Percentiles rank a stretch among this genome's conserved stretches.
Evolutionary conservation across 768 basidiomycete species (phyloP).

Genomic region (Lyophyllum atratum): DNA sequence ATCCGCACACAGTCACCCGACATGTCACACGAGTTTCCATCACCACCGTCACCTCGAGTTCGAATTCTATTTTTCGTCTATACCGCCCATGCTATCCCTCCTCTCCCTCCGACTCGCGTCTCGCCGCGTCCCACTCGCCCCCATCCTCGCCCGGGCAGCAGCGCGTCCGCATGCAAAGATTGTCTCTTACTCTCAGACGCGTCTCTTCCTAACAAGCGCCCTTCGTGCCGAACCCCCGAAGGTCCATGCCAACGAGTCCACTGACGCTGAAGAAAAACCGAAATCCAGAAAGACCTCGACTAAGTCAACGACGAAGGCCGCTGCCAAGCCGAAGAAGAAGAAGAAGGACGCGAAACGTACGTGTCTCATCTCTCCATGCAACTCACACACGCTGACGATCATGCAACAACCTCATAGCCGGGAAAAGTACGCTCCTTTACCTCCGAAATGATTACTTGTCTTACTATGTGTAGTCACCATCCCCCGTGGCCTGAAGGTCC

Average conservation of each 20-base stretch:
- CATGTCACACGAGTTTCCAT: neutral
- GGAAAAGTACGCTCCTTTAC: neutral
- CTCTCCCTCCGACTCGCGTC: conserved; percentile 10
- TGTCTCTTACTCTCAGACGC: conserved; percentile 13
- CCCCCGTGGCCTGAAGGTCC: conserved; percentile 5
- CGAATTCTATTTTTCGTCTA: neutral
- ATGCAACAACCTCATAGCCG: neutral
- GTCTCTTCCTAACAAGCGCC: conserved; percentile 18
- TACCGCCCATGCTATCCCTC: conserved; percentile 13
- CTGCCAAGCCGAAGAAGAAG: neutral
- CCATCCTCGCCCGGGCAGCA: neutral
- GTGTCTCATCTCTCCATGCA: neutral
- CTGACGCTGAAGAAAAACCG: neutral
- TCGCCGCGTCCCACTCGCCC: conserved; percentile 4
- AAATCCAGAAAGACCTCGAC: neutral
- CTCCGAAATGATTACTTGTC: neutral
- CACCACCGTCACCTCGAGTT: neutral
- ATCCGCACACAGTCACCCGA: neutral
- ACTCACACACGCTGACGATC: neutral
- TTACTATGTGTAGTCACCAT: conserved; percentile 2
- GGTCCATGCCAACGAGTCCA: neutral
- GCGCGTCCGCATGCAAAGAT: neutral
- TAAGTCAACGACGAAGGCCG: conserved; percentile 6
- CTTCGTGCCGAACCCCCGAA: conserved; percentile 8
- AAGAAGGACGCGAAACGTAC: conserved; percentile 7